A percentile compares a stretch with the other conserved stretches of the same genome.
Evolutionary conservation across 164 flowering plant genomes (phyloP).

Genomic region (Magnolia sinica): DNA sequence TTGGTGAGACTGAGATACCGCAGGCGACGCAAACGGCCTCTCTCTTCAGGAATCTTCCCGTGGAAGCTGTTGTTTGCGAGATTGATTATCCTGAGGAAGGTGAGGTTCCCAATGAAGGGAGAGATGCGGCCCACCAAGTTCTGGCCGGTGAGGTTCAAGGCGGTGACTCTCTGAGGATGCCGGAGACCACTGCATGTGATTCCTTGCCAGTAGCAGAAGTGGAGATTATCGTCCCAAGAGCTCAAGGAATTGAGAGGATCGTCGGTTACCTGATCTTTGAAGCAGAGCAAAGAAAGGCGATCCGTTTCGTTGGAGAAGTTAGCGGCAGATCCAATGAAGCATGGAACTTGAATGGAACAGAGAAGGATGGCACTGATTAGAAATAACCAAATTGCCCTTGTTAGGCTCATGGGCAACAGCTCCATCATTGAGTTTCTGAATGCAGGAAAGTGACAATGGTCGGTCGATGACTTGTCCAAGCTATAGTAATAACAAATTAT

Average conservation of each 20-base stretch:
- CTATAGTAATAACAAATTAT: no score
- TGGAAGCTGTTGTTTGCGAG: background rate
- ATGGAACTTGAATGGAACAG: no score
- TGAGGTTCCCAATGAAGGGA: conserved; percentile 9
- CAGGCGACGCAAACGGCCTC: background rate
- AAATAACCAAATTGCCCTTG: no score
- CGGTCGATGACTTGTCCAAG: no score
- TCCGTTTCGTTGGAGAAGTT: background rate
- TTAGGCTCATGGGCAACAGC: no score
- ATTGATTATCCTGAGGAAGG: background rate
- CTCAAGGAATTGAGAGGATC: background rate
- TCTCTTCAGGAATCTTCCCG: conserved; percentile 9
- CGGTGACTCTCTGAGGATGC: background rate
- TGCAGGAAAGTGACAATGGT: no score
- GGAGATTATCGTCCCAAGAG: background rate
- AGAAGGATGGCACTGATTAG: no score
- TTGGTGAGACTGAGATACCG: background rate
- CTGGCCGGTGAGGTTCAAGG: background rate
- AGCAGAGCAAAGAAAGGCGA: background rate
- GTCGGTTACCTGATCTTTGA: background rate
- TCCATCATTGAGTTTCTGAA: no score
- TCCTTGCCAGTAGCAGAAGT: conserved; percentile 5
- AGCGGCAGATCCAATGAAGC: background rate
- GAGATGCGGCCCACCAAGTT: background rate
- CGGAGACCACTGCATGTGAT: background rate